phyloP scores from a whole-genome alignment of 352 stramenopile genomes.

The Phytophthora foliorum region DNA sequence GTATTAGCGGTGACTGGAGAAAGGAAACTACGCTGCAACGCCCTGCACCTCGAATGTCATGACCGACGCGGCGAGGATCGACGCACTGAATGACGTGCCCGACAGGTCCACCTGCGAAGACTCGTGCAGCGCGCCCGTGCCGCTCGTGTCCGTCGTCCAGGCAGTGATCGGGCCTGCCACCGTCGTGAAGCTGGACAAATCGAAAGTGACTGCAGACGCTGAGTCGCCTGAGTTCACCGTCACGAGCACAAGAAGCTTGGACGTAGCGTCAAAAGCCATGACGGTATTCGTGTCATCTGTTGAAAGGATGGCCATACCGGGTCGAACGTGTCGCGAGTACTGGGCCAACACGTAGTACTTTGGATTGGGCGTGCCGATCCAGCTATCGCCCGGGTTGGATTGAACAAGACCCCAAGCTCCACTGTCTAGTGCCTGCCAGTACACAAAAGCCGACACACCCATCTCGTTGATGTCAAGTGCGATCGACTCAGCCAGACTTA shows the following conservation, averaged over 20 bases:
- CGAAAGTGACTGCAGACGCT: slow-evolving; percentile 44
- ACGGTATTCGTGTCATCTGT: slow-evolving; percentile 56
- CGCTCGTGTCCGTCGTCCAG: slow-evolving; percentile 64
- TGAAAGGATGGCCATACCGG: slow-evolving; percentile 63
- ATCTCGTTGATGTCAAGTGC: slow-evolving; percentile 57
- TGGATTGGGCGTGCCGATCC: not conserved
- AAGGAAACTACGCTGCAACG: not conserved
- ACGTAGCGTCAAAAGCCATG: slow-evolving; percentile 44
- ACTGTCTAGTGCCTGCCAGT: not conserved
- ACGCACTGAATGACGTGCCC: slow-evolving; percentile 37
- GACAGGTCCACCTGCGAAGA: slow-evolving; percentile 34
- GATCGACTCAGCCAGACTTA: slow-evolving; percentile 61
- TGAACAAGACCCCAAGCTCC: slow-evolving; percentile 21
- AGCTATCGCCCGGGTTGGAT: not conserved
- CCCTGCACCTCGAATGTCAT: slow-evolving; percentile 16
- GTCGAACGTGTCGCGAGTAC: slow-evolving; percentile 58
- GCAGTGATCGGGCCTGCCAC: slow-evolving; percentile 37
- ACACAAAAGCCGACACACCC: not conserved
- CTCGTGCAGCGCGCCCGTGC: slow-evolving; percentile 39
- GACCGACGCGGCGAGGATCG: slow-evolving; percentile 41
- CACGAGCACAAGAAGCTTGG: slow-evolving; percentile 33
- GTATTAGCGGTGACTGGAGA: not conserved
- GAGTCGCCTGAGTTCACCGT: slow-evolving; percentile 51
- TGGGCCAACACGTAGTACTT: not conserved
- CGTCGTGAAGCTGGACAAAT: slow-evolving; percentile 46